Conservation (phyloP, 2,329 filamentous ascomycete genomes). For the Aspergillus sclerotialis region DNA sequence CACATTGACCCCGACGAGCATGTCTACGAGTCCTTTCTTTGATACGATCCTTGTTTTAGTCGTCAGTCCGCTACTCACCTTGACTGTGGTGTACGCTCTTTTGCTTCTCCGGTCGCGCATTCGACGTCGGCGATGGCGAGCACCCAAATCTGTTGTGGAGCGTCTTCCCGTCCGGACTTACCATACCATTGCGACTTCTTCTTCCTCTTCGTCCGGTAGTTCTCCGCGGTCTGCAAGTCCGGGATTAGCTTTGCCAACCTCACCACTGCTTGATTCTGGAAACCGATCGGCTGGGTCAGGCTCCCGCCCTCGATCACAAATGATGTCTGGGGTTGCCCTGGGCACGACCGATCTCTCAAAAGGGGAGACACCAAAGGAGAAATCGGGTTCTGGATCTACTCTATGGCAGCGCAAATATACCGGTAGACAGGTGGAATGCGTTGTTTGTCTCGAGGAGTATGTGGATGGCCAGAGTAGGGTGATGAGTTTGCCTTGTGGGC, state of each 20-base stretch:
- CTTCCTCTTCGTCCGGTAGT: conserved; percentile 51
- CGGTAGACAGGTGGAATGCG: conserved; percentile 73
- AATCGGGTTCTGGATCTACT: conserved; percentile 29
- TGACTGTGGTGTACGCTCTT: conserved; percentile 87
- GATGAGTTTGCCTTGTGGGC: conserved; percentile 94
- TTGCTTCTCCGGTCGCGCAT: conserved; percentile 83
- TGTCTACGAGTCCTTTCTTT: conserved; percentile 85
- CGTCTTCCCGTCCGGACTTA: conserved; percentile 92
- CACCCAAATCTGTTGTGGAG: conserved; percentile 94
- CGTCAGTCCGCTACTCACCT: conserved; percentile 82
- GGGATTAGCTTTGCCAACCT: conserved; percentile 62
- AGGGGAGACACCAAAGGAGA: conserved; percentile 37
- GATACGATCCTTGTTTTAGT: conserved; percentile 96
- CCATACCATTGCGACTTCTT: conserved; percentile 67
- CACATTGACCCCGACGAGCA: conserved; percentile 84
- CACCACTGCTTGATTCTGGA: conserved; percentile 58
- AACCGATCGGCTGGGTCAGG: conserved; percentile 21
- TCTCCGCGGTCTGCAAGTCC: conserved; percentile 57
- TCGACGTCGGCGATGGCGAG: conserved; percentile 82
- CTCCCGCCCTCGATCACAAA: conserved; percentile 33
- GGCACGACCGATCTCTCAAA: conserved; percentile 16
- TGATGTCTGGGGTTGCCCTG: conserved; percentile 23
- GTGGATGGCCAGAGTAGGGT: conserved; percentile 88
- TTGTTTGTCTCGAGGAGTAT: conserved; percentile 95
- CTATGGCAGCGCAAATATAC: conserved; percentile 52